These are phyloP conservation scores for Pulveroboletus ravenelii DNA, from an alignment of 768 basidiomycete genomes.

Conservation along the genomic window DNA sequence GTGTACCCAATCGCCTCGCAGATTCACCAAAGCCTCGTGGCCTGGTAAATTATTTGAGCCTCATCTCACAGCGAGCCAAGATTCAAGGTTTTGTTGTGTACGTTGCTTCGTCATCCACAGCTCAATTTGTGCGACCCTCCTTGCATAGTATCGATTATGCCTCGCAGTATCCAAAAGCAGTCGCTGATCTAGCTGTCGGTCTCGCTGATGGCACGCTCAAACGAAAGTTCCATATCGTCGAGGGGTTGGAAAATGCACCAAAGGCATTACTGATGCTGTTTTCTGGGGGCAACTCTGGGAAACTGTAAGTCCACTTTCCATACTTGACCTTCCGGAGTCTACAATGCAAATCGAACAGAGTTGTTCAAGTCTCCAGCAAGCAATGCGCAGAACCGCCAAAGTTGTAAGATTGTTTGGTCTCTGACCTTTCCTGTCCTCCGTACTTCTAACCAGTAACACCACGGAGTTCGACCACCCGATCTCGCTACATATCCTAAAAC, in stretches of 20 bases:
- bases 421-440: not conserved
- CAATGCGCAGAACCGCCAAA: conserved; percentile 1
- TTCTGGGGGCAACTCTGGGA: conserved; percentile 74
- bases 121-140: not conserved
- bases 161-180: conserved; percentile 52
- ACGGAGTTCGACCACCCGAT: not conserved
- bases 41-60: conserved; percentile 56
- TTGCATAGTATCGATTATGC: conserved; percentile 67
- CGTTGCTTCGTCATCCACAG: conserved; percentile 15
- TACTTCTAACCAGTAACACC: not conserved
- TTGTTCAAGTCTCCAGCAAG: conserved; percentile 55
- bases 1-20: conserved; percentile 21
- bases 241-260: conserved; percentile 72
- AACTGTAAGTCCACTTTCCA: conserved; percentile 43
- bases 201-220: conserved; percentile 69
- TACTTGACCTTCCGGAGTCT: not conserved
- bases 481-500: not conserved
- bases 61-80: conserved; percentile 74
- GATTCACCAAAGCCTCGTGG: conserved; percentile 60
- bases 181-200: conserved; percentile 51
- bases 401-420: conserved; percentile 4
- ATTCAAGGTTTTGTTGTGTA: conserved; percentile 85
- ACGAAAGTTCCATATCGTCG: conserved; percentile 73
- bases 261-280: conserved; percentile 66
- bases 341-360: conserved; percentile 32